A percentile compares a stretch with the other conserved stretches of the same genome.
phyloP scores from a whole-genome alignment of 2,329 filamentous ascomycete species.

The Fusarium aywerte region DNA sequence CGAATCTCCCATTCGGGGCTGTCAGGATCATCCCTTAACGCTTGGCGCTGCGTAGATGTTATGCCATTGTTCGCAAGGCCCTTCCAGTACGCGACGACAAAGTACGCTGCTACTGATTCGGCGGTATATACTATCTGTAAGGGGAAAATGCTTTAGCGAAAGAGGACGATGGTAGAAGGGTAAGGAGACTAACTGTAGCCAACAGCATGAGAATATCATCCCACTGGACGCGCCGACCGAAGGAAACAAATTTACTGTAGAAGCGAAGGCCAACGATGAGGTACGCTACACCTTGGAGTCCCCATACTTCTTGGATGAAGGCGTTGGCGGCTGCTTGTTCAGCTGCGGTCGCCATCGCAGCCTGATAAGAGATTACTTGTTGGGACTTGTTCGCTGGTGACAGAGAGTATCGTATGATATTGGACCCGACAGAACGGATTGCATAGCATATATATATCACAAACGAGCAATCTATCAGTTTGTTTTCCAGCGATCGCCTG shows the following conservation, averaged over 20 bases:
- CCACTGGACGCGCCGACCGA: background rate
- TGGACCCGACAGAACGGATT: background rate
- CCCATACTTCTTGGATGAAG: conserved; percentile 1
- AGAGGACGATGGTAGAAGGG: too few relatives aligned
- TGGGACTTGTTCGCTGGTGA: accelerated
- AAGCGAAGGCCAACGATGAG: background rate
- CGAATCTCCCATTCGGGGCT: background rate
- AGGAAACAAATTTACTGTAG: background rate
- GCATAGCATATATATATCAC: background rate
- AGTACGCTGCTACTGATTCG: background rate
- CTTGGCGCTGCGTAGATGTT: background rate
- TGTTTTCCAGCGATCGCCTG: background rate
- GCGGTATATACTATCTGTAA: background rate
- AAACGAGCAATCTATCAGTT: too few relatives aligned
- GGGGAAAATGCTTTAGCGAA: accelerated
- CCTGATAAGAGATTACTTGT: background rate
- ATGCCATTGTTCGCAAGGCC: background rate
- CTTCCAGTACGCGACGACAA: conserved; percentile 1
- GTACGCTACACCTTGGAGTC: background rate
- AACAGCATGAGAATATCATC: background rate
- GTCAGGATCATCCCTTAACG: background rate
- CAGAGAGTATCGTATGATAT: background rate
- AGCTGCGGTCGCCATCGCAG: background rate
- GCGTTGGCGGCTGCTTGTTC: background rate
- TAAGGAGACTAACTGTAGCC: background rate